Percentiles rank a stretch among this genome's conserved stretches.
Conservation (phyloP, 345 rosid species). For the Trapa incisa region DNA sequence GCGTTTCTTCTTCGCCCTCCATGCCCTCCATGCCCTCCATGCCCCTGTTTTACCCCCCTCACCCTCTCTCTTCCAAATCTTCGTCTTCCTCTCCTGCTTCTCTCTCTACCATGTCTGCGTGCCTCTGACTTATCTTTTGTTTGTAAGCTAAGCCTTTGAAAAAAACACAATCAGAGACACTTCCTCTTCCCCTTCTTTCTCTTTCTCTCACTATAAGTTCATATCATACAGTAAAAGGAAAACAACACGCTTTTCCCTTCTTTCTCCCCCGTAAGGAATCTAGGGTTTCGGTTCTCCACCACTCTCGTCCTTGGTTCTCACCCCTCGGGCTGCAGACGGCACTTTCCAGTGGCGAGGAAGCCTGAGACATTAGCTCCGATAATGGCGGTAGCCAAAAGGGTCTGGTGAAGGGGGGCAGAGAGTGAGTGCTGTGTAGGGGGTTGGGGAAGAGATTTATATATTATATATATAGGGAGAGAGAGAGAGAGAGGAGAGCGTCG, state of each 20-base stretch:
- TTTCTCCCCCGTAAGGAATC: conserved; percentile 23
- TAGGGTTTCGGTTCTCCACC: background rate
- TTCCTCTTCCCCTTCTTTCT: background rate
- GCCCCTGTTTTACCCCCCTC: conserved; percentile 18
- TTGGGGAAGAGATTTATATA: background rate
- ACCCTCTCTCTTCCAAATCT: background rate
- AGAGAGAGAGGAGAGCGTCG: background rate
- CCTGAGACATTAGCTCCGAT: conserved; percentile 28
- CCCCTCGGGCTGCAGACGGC: background rate
- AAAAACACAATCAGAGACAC: background rate
- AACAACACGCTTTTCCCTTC: conserved; percentile 40
- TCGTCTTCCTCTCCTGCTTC: background rate
- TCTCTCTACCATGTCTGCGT: background rate
- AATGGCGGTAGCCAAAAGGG: background rate
- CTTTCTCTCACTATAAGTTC: background rate
- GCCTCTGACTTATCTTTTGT: conserved; percentile 5
- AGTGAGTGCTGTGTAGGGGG: background rate
- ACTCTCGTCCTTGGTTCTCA: background rate
- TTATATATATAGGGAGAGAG: no score
- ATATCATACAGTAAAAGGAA: conserved; percentile 24
- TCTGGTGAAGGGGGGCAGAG: background rate
- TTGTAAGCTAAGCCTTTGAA: background rate
- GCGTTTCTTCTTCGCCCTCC: no score
- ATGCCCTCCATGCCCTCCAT: no score
- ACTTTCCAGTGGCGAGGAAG: conserved; percentile 32